Conservation (phyloP, 1,284 basidiomycete genomes). For the Xerocomus nothofagi region DNA sequence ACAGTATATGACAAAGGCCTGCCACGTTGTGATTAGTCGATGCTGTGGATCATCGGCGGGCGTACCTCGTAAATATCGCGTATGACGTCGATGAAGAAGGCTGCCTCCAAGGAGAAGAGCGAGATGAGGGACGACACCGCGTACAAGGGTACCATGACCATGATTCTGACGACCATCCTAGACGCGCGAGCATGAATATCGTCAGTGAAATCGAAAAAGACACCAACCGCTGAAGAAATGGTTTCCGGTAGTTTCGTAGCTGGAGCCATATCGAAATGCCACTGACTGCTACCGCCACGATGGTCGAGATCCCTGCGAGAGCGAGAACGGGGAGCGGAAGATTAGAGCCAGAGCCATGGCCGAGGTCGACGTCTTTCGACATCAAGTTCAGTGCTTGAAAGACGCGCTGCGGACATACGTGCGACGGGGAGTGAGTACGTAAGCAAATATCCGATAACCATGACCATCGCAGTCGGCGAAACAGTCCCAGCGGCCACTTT, state of each 20-base stretch:
- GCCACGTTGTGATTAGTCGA: constrained; percentile 1
- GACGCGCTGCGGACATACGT: no score
- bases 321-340: constrained; percentile 58
- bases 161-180: constrained; percentile 93
- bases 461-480: constrained; percentile 51
- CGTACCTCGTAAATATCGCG: constrained; percentile 95
- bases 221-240: constrained; percentile 72
- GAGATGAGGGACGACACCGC: constrained; percentile 90
- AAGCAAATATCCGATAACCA: no score
- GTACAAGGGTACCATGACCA: constrained; percentile 97
- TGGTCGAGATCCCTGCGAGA: constrained; percentile 61
- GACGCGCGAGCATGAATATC: constrained; percentile 5
- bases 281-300: constrained; percentile 77
- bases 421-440: no score
- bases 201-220: background rate
- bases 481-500: constrained; percentile 64
- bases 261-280: constrained; percentile 85
- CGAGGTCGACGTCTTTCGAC: constrained; percentile 23
- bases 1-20: constrained; percentile 97
- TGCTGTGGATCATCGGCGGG: background rate
- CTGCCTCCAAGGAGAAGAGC: constrained; percentile 91
- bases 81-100: constrained; percentile 94
- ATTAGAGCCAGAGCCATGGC: constrained; percentile 48
- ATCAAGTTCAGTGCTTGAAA: constrained; percentile 20
- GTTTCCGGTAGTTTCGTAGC: constrained; percentile 88